A percentile compares a stretch with the other conserved stretches of the same genome.
Conservation (phyloP, 306 rosid genomes). For the Fagus sylvatica region DNA sequence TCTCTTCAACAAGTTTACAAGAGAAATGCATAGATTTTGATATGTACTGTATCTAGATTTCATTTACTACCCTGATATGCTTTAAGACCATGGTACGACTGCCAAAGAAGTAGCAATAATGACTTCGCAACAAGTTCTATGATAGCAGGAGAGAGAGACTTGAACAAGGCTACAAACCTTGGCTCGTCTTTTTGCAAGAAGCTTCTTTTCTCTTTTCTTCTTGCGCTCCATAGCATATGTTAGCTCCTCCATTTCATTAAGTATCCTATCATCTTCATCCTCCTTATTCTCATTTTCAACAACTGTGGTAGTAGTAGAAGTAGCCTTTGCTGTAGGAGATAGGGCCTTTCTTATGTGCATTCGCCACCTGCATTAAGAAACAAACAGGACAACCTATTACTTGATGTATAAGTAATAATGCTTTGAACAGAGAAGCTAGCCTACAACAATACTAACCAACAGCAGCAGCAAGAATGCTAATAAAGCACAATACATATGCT, state of each 20-base stretch:
- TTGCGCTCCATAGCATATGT: slow-evolving; percentile 71
- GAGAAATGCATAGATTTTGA: background rate
- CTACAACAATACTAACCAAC: background rate
- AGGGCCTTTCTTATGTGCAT: slow-evolving; percentile 50
- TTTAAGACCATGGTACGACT: background rate
- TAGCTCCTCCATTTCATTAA: slow-evolving; percentile 93
- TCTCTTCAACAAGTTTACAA: background rate
- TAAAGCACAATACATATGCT: background rate
- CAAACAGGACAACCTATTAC: background rate
- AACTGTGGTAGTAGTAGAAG: slow-evolving; percentile 26
- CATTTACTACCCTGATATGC: background rate
- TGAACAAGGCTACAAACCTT: slow-evolving; percentile 51
- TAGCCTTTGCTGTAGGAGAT: slow-evolving; percentile 45
- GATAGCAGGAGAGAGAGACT: background rate
- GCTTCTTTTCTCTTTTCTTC: slow-evolving; percentile 77
- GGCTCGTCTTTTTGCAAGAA: slow-evolving; percentile 71
- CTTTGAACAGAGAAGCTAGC: background rate
- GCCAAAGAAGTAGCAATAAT: background rate
- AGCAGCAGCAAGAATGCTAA: background rate
- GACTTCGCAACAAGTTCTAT: background rate
- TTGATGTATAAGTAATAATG: background rate
- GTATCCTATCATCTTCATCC: slow-evolving; percentile 77
- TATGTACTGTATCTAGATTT: background rate
- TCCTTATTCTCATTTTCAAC: slow-evolving; percentile 41
- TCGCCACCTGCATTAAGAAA: slow-evolving; percentile 44